Evolutionary conservation across 495 filamentous ascomycete genomes (phyloP), one percentile per base, ranked within the genome.

Genomic region (Aspergillus ostianus): DNA sequence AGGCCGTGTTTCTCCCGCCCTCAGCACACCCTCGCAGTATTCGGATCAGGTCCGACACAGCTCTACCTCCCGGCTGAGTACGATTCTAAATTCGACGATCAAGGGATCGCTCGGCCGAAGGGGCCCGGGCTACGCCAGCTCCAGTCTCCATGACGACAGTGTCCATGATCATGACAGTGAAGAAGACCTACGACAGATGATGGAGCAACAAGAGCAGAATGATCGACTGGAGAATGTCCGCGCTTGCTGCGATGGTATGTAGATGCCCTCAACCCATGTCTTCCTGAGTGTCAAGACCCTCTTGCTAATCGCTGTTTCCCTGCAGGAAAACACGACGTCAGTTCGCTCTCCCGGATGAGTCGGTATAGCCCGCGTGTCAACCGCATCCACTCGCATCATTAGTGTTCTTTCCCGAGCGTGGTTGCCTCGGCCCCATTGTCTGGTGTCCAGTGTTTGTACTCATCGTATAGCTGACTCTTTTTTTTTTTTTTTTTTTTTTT

Each of bases 141-240:
- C 74, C 0, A 85, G 82, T 60, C 78, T 91, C 18, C 89, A 93
- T 65, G 83, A 90, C 56, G 84, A 84, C 48, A 88, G 82, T 65
- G 82, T 90, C 44, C 83, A 85, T 23, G 70, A 63, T 15, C 84
- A 86, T 55, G 88, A 93, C 65, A 92, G 88, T 61, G 85, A 86
- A 7, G 92, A 96, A 63, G 91, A 96, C 67, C 65, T 96, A 32
- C 80, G 89, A 58, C 80, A 85, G 56, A 85, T 88, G 53, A 88
- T 91, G 63, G 89, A 91, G 67, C 74, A 78, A 58, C 87, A 92
- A 63, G 90, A 96, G 63, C 75, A 80, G 52, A 87, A 90, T 17
- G 90, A 92, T 66, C 79, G 86, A 58, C 80, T 98, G 63, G 95
- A 97, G 77, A 97, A 98, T 69, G 94, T 98, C 51, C 82, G 94